Evolutionary conservation across 2,329 filamentous ascomycete genomes (phyloP).

Genomic region (Neocucurbitaria cava): DNA sequence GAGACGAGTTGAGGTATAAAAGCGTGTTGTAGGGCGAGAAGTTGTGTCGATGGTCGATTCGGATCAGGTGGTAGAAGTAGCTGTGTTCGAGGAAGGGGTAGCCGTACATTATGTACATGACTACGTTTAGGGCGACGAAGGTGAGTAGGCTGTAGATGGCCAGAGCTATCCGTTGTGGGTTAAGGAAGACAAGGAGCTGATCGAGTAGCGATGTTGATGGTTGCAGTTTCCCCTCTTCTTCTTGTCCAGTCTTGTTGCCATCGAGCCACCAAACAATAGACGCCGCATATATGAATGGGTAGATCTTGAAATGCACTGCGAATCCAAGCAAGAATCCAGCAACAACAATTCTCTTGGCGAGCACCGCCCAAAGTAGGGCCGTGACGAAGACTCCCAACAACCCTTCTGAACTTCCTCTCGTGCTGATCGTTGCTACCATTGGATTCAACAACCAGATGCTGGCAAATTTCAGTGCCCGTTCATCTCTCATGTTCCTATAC

Average conservation of each 20-base stretch:
- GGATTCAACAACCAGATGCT: slow-evolving; percentile 94
- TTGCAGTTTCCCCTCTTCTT: slow-evolving; percentile 3
- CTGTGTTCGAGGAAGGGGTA: slow-evolving; percentile 85
- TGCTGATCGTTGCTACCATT: slow-evolving; percentile 98
- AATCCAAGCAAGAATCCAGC: slow-evolving; percentile 81
- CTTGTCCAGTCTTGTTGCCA: slow-evolving; percentile 48
- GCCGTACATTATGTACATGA: slow-evolving; percentile 81
- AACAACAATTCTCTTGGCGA: slow-evolving; percentile 66
- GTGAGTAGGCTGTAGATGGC: slow-evolving; percentile 71
- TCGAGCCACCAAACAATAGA: slow-evolving; percentile 84
- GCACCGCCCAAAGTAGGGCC: slow-evolving; percentile 81
- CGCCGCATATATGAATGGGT: slow-evolving; percentile 93
- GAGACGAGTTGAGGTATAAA: slow-evolving; percentile 82
- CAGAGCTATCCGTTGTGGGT: slow-evolving; percentile 60
- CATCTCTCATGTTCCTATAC: slow-evolving; percentile 43
- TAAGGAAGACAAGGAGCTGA: slow-evolving; percentile 36
- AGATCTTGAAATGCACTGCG: slow-evolving; percentile 97
- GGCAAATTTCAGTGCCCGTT: slow-evolving; percentile 73
- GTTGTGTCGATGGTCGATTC: slow-evolving; percentile 96
- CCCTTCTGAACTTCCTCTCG: slow-evolving; percentile 91
- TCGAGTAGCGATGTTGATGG: slow-evolving; percentile 26
- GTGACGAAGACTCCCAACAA: slow-evolving; percentile 85
- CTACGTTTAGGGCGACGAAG: slow-evolving; percentile 74
- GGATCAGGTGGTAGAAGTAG: slow-evolving; percentile 89
- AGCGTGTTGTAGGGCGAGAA: slow-evolving; percentile 96